Base-by-base conservation (phyloP, 495 filamentous ascomycete species). In the Astrocystis sublimbata region DNA sequence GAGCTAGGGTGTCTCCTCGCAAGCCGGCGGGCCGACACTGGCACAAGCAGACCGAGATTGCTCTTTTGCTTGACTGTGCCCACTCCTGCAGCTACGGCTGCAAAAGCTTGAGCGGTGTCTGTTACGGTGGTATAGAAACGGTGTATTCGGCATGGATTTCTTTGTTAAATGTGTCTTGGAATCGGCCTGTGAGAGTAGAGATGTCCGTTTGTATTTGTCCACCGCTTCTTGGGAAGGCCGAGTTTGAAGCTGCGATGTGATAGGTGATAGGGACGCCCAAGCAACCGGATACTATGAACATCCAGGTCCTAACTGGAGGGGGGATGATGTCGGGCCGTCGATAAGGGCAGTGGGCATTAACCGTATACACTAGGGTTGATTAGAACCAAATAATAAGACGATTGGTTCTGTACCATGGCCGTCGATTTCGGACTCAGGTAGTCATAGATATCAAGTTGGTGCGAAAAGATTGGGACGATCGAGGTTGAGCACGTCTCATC, bases 151-250 rank as follows among this genome's bases (percentile, higher is more conserved):
- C 66, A 75, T 67, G 69, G 65, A 63, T 45, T 75, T 68, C 78
- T 78, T 79, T 81, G 77, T 79, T 68, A 57, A 64, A 53, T 66
- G 42, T 69, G 63, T 66, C 72, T 74, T 68, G 75, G 72, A 81
- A 72, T 79, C 76, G 78, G 73, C 71, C 68, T 72, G 70, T 73
- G 71, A 70, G 63, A 69, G 71, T 35, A 71, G 73, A 72, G 63
- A 56, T 65, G 65, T 49, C 46, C 70, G 75, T 79, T 81, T 79
- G 75, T 73, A 65, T 50, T 54, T 51, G 66, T 52, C 77, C 76
- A 80, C 78, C 78, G 77, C 77, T 75, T 67, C 76, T 79, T 80
- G 58, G 63, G 56, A 55, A 51, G 66, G 62, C 73, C 73, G 73
- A 77, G 72, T 73, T 71, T 58, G 55, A 54, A 69, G 68, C 63